Percentiles rank a stretch among this genome's conserved stretches.
Evolutionary conservation across 1,284 basidiomycete genomes (phyloP).

Genomic region (Cryptococcus hybrid): DNA sequence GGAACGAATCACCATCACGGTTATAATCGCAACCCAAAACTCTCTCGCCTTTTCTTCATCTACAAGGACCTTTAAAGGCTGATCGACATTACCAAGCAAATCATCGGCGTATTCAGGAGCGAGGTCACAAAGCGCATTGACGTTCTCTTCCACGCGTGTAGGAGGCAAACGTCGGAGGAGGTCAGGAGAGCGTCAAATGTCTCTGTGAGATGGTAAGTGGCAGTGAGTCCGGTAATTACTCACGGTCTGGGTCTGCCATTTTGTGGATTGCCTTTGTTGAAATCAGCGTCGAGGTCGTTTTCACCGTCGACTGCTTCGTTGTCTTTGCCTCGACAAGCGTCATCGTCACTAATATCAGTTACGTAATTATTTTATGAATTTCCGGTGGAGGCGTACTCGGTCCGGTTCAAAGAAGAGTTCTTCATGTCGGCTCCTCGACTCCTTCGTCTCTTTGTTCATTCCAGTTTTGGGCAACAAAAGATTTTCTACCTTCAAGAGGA

Average conservation of each 20-base stretch:
- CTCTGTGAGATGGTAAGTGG: conserved; percentile 1
- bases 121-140: conserved; percentile 74
- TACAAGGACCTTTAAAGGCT: conserved; percentile 78
- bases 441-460: too few relatives aligned
- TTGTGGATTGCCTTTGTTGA: neutral
- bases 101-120: conserved; percentile 96
- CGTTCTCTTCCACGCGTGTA: conserved; percentile 83
- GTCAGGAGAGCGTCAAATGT: conserved; percentile 79
- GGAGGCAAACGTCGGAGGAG: conserved; percentile 94
- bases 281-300: neutral
- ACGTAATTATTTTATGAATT: neutral
- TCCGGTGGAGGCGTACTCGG: neutral
- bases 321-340: neutral
- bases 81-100: conserved; percentile 90
- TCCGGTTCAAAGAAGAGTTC: too few relatives aligned
- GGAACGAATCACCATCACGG: conserved; percentile 90
- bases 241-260: conserved; percentile 27
- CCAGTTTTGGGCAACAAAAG: too few relatives aligned
- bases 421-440: too few relatives aligned
- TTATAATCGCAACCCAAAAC: conserved; percentile 98
- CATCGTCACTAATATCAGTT: neutral
- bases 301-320: neutral
- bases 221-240: conserved; percentile 1
- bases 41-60: conserved; percentile 74
- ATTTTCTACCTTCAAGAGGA: too few relatives aligned